Conservation (phyloP, 2,329 filamentous ascomycete genomes). For the Fusarium neocosmosporiellum region DNA sequence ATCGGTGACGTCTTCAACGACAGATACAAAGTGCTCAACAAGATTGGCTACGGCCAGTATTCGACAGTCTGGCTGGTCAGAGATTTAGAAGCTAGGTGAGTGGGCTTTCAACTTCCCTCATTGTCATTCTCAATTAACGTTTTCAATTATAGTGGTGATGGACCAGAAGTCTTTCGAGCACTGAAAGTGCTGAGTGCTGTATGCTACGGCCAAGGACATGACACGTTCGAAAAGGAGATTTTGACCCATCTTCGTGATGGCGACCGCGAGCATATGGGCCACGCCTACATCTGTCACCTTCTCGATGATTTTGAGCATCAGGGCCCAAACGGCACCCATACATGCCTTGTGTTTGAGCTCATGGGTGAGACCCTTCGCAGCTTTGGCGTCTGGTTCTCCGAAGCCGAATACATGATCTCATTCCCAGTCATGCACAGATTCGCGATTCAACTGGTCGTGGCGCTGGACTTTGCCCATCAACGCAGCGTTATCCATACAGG, state of each 20-base stretch:
- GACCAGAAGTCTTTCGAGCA: constrained; percentile 26
- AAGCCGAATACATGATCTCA: constrained; percentile 26
- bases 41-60: constrained; percentile 33
- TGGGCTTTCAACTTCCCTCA: background rate
- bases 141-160: background rate
- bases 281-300: constrained; percentile 24
- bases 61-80: constrained; percentile 34
- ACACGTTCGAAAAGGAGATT: constrained; percentile 35
- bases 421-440: constrained; percentile 21
- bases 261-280: background rate
- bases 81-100: constrained; percentile 13
- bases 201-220: constrained; percentile 12
- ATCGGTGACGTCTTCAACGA: constrained; percentile 22
- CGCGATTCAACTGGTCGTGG: constrained; percentile 28
- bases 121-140: background rate
- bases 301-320: constrained; percentile 42
- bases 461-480: constrained; percentile 35
- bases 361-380: constrained; percentile 43
- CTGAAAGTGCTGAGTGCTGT: constrained; percentile 44
- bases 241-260: constrained; percentile 24
- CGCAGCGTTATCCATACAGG: constrained; percentile 38
- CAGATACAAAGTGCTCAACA: constrained; percentile 26
- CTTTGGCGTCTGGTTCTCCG: constrained; percentile 28
- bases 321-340: constrained; percentile 47
- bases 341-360: constrained; percentile 45